These are phyloP conservation scores for Phytophthora cactorum DNA, from an alignment of 352 stramenopile genomes.

Conservation along the genomic window DNA sequence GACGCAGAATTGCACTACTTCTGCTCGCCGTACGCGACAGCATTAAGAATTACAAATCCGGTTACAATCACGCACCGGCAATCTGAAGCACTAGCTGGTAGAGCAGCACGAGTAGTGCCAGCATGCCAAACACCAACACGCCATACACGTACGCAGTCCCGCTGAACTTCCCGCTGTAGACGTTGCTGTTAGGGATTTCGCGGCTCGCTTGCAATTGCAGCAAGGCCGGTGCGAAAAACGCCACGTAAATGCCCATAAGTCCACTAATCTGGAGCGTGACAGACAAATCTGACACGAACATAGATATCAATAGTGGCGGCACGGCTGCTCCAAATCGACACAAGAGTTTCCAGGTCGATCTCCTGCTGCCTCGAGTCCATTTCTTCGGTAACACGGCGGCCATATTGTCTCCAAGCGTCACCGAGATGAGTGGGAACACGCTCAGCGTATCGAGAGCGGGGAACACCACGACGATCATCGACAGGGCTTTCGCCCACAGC, in stretches of 20 bases:
- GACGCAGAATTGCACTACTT: no score
- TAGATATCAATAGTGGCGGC: slow-evolving; percentile 77
- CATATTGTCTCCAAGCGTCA: slow-evolving; percentile 93
- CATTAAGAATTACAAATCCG: not conserved
- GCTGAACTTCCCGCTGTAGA: slow-evolving; percentile 79
- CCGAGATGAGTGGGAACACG: slow-evolving; percentile 92
- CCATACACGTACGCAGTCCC: slow-evolving; percentile 55
- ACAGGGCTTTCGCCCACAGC: slow-evolving; percentile 67
- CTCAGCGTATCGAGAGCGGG: slow-evolving; percentile 90
- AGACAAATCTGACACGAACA: slow-evolving; percentile 86
- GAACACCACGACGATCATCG: slow-evolving; percentile 89
- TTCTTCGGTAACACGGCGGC: slow-evolving; percentile 56
- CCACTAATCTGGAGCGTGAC: slow-evolving; percentile 89
- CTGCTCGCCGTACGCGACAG: not conserved
- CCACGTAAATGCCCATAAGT: slow-evolving; percentile 80
- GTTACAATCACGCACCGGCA: not conserved
- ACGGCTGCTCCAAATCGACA: slow-evolving; percentile 82
- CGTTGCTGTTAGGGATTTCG: slow-evolving; percentile 52
- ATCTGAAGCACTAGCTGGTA: slow-evolving; percentile 68
- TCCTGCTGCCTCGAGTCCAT: slow-evolving; percentile 45
- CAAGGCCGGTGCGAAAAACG: slow-evolving; percentile 80
- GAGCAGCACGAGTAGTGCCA: slow-evolving; percentile 66
- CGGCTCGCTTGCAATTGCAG: slow-evolving; percentile 63
- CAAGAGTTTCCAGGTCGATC: slow-evolving; percentile 68
- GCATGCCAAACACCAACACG: slow-evolving; percentile 68